Base-by-base conservation (phyloP, 305 asterid species). In the Fraxinus paxiana region DNA sequence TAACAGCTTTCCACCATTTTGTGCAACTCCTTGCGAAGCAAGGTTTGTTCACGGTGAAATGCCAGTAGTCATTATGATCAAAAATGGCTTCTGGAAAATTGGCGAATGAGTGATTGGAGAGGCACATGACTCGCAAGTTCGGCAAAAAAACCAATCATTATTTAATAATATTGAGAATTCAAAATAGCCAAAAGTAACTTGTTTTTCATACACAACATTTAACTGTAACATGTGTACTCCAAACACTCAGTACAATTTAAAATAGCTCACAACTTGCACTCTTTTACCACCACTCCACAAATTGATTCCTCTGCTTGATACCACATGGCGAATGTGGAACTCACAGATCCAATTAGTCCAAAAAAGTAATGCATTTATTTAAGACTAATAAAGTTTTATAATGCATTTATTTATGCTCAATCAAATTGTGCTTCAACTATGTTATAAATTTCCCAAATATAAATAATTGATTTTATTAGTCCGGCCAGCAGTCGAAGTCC, bases 401-500 rank as follows among this genome's bases (percentile, higher is more conserved):
- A 37, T 34, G 15, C 77, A 12, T 48, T 71, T 22, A 59, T 38
- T 30, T 73, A 72, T 33, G 79, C 76, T 31, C 76, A 76, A 54
- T 26, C 26, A 80, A 34, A 35, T 54, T 35, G 33, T 34, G 22
- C 51, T 28, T 69, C 37, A 69, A 69, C 5, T 28, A 69, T 13
- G 74, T 10, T 67, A 54, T 20, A 18, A 70, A 63, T 65, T 77
- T 75, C 77, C 76, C 8, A 41, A 54, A 65, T 51, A 71, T 9
- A 73, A 65, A 61, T 80, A 13, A 35, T 43, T 28, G 61, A 43
- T 41, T 51, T 18, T 8, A 79, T 71, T 71, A 79, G 76, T 85
- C 88, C 79, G 56, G 63, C 51, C 5, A 89, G 69, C 77, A 77
- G 8, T 82, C 79, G 38, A 81, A 75, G 12, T 83, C 77, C 56